Evolutionary conservation across 2,329 filamentous ascomycete species (phyloP).

Genomic region (Graphilbum sp.): DNA sequence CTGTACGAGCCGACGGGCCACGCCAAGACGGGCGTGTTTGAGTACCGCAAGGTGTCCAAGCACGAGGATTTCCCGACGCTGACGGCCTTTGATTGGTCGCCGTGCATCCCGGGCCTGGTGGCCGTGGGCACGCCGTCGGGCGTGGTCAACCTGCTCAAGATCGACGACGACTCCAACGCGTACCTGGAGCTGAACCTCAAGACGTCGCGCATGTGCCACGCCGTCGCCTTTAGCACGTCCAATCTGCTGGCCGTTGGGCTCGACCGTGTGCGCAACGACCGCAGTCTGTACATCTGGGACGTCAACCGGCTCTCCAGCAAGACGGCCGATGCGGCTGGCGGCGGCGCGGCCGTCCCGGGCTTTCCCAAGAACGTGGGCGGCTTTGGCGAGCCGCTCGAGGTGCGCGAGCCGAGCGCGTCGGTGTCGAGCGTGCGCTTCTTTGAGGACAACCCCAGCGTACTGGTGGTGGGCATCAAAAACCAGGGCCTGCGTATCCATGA

Average conservation of each 20-base stretch:
- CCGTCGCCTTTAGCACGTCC: constrained; percentile 60
- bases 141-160: constrained; percentile 55
- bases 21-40: constrained; percentile 38
- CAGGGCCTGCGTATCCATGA: constrained; percentile 65
- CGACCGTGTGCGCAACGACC: constrained; percentile 66
- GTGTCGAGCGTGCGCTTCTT: constrained; percentile 76
- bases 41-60: constrained; percentile 38
- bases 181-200: constrained; percentile 53
- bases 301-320: constrained; percentile 41
- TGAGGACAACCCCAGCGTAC: constrained; percentile 54
- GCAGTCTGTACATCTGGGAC: constrained; percentile 72
- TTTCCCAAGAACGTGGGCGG: constrained; percentile 31
- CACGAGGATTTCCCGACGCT: constrained; percentile 48
- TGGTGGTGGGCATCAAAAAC: constrained; percentile 61
- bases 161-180: constrained; percentile 53
- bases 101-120: constrained; percentile 45
- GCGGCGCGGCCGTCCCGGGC: constrained; percentile 20
- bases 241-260: constrained; percentile 63
- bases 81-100: constrained; percentile 52
- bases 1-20: constrained; percentile 46
- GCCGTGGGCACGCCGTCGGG: constrained; percentile 62
- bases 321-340: too few relatives aligned
- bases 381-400: constrained; percentile 39
- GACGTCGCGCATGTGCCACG: constrained; percentile 62
- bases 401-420: constrained; percentile 51